Percentiles rank a stretch among this genome's conserved stretches.
Conservation (phyloP, 2,329 filamentous ascomycete species). For the Colletotrichum musicola region DNA sequence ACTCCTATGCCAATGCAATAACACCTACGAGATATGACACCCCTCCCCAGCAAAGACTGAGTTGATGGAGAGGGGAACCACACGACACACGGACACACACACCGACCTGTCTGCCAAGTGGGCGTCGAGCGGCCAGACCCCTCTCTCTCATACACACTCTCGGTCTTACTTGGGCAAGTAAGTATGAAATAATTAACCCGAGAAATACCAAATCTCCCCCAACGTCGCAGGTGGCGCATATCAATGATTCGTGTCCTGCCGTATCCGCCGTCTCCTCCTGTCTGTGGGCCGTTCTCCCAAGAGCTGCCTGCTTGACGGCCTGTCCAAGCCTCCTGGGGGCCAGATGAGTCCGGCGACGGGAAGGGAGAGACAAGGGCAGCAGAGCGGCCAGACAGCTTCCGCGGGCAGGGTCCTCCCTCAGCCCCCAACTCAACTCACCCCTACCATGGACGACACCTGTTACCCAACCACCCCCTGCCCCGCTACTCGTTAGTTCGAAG, state of each 20-base stretch:
- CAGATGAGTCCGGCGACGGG: constrained; percentile 23
- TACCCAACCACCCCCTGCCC: constrained; percentile 22
- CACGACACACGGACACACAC: constrained; percentile 4
- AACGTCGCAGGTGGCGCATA: constrained; percentile 21
- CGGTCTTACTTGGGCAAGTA: constrained; percentile 7
- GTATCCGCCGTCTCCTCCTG: constrained; percentile 9
- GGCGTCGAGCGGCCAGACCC: constrained; percentile 5
- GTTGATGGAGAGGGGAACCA: constrained; percentile 9
- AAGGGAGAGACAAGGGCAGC: background rate
- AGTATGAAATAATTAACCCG: constrained; percentile 24
- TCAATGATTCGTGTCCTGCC: constrained; percentile 26
- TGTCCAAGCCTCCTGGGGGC: background rate
- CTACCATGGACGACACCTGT: background rate
- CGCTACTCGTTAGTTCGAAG: constrained; percentile 31
- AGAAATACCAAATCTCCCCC: constrained; percentile 25
- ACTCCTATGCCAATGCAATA: constrained; percentile 23
- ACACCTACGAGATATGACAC: constrained; percentile 1
- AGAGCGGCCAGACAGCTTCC: constrained; percentile 8
- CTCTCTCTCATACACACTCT: background rate
- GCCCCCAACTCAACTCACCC: background rate
- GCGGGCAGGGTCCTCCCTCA: constrained; percentile 14
- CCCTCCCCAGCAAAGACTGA: background rate
- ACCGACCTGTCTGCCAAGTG: constrained; percentile 11
- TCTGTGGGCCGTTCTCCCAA: background rate
- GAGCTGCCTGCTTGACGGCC: background rate